These are phyloP conservation scores for Acidiella bohemica DNA, from an alignment of 495 filamentous ascomycete genomes.

Conservation along the genomic window DNA sequence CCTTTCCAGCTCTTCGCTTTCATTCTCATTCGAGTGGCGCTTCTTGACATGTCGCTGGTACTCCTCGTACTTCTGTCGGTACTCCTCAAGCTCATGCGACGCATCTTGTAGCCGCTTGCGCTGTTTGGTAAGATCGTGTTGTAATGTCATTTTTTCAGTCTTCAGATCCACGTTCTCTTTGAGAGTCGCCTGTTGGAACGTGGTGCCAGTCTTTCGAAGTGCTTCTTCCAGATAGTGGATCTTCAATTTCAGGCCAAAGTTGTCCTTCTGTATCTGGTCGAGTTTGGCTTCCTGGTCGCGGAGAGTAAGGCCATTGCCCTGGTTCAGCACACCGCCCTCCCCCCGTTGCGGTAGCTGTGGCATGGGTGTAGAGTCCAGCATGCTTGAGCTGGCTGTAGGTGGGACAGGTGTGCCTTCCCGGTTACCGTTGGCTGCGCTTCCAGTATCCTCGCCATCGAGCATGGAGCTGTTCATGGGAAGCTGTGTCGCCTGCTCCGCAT, in stretches of 20 bases:
- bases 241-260: constrained; percentile 67
- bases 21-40: constrained; percentile 51
- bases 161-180: constrained; percentile 94
- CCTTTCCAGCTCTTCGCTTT: constrained; percentile 45
- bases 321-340: constrained; percentile 52
- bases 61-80: constrained; percentile 62
- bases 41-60: constrained; percentile 63
- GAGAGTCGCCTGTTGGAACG: constrained; percentile 71
- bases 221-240: constrained; percentile 71
- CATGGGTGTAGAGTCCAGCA: constrained; percentile 60
- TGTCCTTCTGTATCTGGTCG: constrained; percentile 88
- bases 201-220: constrained; percentile 68
- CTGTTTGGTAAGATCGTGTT: constrained; percentile 69
- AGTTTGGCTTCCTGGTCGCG: constrained; percentile 89
- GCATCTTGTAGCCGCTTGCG: constrained; percentile 64
- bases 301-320: constrained; percentile 78
- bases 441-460: constrained; percentile 52
- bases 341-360: constrained; percentile 47
- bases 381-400: constrained; percentile 61
- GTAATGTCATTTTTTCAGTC: constrained; percentile 74
- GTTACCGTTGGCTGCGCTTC: constrained; percentile 38
- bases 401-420: constrained; percentile 52
- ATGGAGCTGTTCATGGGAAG: constrained; percentile 44
- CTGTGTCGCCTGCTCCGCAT: constrained; percentile 41
- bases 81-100: constrained; percentile 69